Evolutionary conservation across 805 yeast species (phyloP), one percentile per base, ranked within the genome.

Genomic region (Kregervanrija pseudodelftensis): DNA sequence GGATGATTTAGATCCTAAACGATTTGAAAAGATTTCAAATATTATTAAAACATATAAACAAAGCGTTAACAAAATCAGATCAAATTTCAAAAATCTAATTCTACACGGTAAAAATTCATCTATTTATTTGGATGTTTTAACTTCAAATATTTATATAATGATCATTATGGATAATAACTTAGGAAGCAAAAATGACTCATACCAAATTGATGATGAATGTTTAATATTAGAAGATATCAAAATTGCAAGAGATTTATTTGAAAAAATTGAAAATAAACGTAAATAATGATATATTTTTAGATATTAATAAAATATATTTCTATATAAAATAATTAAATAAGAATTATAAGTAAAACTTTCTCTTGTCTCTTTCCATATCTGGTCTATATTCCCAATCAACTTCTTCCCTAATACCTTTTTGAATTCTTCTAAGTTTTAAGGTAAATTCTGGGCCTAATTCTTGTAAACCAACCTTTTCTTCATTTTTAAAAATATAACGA

Each of bases 371-470:
- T 64, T 93, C 98, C 98, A 93, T 90, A 52, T 86, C 95, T 3
- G 96, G 82, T 55, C 87, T 79, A 67, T 89, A 95, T 65, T 93
- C 97, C 97, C 98, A 91, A 58, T 88, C 96, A 28, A 85, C 73
- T 58, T 91, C 98, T 53, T 88, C 95, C 59, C 81, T 81, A 57
- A 93, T 75, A 43, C 98, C 99, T 67, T 80, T 84, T 64, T 91
- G 98, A 47, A 93, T 70, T 58, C 98, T 75, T 64, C 96, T 79
- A 54, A 93, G 68, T 60, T 85, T 82, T 61, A 93, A 67, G 1
- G 99, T 93, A 64, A 93, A 93, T 64, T 90, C 97, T 1, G 99
- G 99, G 0, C 99, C 99, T 37, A 93, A 69, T 60, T 93, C 99
- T 59, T 93, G 99, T 41, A 93, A 68, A 8, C 98, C 99, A 2